These are phyloP conservation scores for Malassezia sp. DNA, from an alignment of 1,284 basidiomycete genomes.

Conservation along the genomic window DNA sequence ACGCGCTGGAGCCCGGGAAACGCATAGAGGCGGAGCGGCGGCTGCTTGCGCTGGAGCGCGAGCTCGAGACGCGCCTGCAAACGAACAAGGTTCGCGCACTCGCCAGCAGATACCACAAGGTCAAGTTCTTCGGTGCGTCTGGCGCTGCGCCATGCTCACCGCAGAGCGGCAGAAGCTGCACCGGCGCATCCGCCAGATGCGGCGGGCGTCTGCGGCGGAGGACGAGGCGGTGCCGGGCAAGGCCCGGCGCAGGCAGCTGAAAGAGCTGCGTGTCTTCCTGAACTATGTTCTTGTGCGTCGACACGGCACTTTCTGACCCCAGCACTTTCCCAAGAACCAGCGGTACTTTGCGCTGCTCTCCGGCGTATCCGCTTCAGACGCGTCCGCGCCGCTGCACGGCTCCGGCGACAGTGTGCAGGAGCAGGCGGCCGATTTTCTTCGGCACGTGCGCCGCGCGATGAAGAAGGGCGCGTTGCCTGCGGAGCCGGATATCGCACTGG, in stretches of 20 bases:
- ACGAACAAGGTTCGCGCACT: conserved; percentile 5
- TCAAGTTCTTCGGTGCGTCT: conserved; percentile 17
- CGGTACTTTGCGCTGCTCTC: conserved; percentile 17
- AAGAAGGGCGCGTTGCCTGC: conserved; percentile 8
- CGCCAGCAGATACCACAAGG: conserved; percentile 13
- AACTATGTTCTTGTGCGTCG: conserved; percentile 14
- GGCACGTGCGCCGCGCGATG: conserved; percentile 7
- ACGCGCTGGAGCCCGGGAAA: conserved; percentile 7
- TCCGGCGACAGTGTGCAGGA: conserved; percentile 8
- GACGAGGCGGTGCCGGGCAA: background rate
- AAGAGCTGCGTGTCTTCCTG: conserved; percentile 8
- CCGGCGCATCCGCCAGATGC: conserved; percentile 10
- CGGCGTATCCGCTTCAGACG: background rate
- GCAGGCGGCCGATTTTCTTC: conserved; percentile 11
- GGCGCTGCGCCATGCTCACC: background rate
- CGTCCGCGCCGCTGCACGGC: conserved; percentile 2
- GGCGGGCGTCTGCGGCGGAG: background rate
- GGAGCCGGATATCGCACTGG: conserved; percentile 13
- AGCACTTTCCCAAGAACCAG: conserved; percentile 11
- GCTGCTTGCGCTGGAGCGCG: conserved; percentile 9
- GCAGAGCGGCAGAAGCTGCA: conserved; percentile 15
- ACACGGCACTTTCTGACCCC: background rate
- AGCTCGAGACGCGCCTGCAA: conserved; percentile 4
- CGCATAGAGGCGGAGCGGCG: conserved; percentile 17
- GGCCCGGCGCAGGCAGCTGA: background rate